Evolutionary conservation across 2,329 filamentous ascomycete species (phyloP).

Genomic region (Zopfia rhizophila): DNA sequence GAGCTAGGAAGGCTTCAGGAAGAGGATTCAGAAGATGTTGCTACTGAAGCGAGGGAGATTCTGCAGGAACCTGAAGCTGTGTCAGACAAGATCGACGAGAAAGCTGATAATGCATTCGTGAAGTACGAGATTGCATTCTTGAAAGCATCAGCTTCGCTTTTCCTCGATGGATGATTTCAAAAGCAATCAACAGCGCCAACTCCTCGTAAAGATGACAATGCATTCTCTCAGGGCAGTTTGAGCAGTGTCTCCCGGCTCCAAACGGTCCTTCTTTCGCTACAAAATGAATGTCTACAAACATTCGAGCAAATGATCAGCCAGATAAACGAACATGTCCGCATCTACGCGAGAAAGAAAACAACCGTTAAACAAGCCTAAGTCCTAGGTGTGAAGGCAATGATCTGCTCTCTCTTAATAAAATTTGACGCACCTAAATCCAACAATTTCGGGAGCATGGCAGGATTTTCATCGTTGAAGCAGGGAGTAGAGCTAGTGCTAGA

Average conservation of each 20-base stretch:
- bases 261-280: neutral
- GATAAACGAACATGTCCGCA: neutral
- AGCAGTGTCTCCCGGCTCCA: neutral
- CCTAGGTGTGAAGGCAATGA: conserved; percentile 1
- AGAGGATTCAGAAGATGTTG: too few species aligned
- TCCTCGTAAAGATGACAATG: neutral
- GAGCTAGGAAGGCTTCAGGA: too few species aligned
- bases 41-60: too few species aligned
- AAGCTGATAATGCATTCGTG: too few species aligned
- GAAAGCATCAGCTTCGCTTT: too few species aligned
- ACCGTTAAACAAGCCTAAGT: neutral
- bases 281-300: neutral
- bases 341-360: neutral
- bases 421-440: neutral
- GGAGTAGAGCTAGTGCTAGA: too few species aligned
- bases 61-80: too few species aligned
- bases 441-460: too few species aligned
- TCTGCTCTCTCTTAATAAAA: neutral
- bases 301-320: neutral
- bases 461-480: too few species aligned
- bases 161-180: too few species aligned
- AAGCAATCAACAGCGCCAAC: neutral
- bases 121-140: too few species aligned
- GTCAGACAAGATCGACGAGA: too few species aligned
- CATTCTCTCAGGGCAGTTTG: neutral